Conservation (phyloP, 305 asterid genomes). For the Andrographis paniculata region DNA sequence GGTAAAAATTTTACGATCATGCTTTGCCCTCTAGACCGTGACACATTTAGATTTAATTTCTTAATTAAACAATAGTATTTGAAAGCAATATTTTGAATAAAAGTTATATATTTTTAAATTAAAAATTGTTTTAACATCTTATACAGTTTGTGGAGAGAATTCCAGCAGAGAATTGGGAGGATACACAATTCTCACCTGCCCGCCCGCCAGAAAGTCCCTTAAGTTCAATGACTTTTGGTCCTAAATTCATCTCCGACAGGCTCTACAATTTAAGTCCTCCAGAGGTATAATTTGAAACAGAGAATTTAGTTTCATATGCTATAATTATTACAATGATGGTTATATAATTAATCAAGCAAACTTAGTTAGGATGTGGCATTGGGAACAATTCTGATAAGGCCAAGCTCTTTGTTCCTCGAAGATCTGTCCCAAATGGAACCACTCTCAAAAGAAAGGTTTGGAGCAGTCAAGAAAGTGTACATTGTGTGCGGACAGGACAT, state of each 20-base stretch:
- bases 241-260: background rate
- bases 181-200: background rate
- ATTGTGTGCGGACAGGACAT: slow-evolving; percentile 29
- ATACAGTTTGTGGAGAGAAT: background rate
- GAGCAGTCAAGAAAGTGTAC: slow-evolving; percentile 37
- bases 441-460: slow-evolving; percentile 34
- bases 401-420: slow-evolving; percentile 25
- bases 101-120: no score
- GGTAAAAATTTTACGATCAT: no score
- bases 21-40: no score
- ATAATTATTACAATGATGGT: no score
- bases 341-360: no score
- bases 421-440: slow-evolving; percentile 28
- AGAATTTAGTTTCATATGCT: no score
- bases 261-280: background rate
- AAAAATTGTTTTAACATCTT: no score
- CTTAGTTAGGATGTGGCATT: slow-evolving; percentile 41
- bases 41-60: no score
- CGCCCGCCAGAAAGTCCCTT: background rate
- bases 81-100: no score
- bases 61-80: no score
- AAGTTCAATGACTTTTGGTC: background rate
- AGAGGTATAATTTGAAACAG: no score
- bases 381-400: slow-evolving; percentile 39
- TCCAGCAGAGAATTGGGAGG: background rate